Evolutionary conservation across 345 rosid species (phyloP).

Genomic region (Moricandia moricandioides): DNA sequence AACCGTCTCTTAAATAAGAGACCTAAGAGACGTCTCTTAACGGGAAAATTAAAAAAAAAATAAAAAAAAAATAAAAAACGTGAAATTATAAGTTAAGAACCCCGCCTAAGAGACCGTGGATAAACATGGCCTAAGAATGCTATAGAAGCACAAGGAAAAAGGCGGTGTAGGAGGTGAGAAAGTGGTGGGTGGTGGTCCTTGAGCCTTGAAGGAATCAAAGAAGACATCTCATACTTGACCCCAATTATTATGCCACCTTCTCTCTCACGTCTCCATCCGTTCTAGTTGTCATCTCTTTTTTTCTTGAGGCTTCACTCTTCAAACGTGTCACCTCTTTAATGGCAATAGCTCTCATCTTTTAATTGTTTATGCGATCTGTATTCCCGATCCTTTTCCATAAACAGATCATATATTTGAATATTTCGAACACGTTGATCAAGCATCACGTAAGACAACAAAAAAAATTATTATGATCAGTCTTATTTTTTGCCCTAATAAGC

Average conservation of each 20-base stretch:
- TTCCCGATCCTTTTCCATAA: neutral
- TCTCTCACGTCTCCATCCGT: constrained; percentile 41
- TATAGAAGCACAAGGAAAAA: no score
- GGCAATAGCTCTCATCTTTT: constrained; percentile 12
- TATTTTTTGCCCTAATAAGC: neutral
- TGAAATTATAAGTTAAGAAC: no score
- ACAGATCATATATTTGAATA: neutral
- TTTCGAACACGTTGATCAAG: neutral
- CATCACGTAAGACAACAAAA: neutral
- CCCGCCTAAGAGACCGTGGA: no score
- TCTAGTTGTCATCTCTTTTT: constrained; percentile 34
- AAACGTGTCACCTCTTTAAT: constrained; percentile 34
- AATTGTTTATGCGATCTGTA: neutral
- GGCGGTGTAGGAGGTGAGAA: no score
- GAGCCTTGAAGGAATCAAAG: constrained; percentile 41
- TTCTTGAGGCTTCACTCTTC: constrained; percentile 33
- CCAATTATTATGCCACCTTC: constrained; percentile 40
- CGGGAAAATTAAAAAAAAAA: no score
- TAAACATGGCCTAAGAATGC: no score
- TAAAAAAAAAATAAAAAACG: no score
- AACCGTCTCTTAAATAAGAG: no score
- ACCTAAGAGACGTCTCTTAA: no score
- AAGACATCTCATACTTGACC: constrained; percentile 37
- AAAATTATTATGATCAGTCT: neutral
- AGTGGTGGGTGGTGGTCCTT: constrained; percentile 35